phyloP scores from a whole-genome alignment of 2,329 filamentous ascomycete species.

The Daldinia sp. region DNA sequence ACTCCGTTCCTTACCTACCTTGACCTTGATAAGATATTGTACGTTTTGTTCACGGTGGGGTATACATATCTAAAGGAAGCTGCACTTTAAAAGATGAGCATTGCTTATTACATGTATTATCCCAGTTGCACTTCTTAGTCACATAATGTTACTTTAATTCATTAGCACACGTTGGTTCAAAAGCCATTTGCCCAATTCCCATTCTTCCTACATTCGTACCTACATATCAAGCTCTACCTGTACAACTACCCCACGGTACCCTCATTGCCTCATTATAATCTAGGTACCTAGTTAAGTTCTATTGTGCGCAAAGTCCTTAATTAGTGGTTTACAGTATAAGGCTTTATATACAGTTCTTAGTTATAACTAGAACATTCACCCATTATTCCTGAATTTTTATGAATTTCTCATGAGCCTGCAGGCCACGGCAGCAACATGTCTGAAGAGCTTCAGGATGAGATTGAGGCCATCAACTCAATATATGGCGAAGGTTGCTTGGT shows the following conservation, averaged over 20 bases:
- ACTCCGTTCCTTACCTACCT: conserved; percentile 14
- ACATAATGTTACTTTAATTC: conserved; percentile 6
- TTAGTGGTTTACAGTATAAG: neutral
- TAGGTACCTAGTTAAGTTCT: neutral
- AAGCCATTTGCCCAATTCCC: neutral
- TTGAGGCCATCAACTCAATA: conserved; percentile 87
- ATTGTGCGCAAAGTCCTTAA: neutral
- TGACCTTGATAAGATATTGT: conserved; percentile 12
- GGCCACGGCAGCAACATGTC: conserved; percentile 57
- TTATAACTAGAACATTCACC: neutral
- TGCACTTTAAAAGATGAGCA: neutral
- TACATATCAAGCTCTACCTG: neutral
- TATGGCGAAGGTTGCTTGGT: conserved; percentile 76
- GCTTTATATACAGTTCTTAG: neutral
- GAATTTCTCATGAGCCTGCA: conserved; percentile 6
- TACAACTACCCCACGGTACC: neutral
- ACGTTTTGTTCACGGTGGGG: neutral
- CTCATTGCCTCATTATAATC: neutral
- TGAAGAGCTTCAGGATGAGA: conserved; percentile 76
- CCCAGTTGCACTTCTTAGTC: neutral
- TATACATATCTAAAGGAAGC: neutral
- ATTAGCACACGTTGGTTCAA: neutral
- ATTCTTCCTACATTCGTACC: neutral
- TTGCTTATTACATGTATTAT: neutral
- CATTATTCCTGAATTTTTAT: neutral